A percentile compares a stretch with the other conserved stretches of the same genome.
phyloP scores from a whole-genome alignment of 352 stramenopile species.

The Pythium guiyangense region DNA sequence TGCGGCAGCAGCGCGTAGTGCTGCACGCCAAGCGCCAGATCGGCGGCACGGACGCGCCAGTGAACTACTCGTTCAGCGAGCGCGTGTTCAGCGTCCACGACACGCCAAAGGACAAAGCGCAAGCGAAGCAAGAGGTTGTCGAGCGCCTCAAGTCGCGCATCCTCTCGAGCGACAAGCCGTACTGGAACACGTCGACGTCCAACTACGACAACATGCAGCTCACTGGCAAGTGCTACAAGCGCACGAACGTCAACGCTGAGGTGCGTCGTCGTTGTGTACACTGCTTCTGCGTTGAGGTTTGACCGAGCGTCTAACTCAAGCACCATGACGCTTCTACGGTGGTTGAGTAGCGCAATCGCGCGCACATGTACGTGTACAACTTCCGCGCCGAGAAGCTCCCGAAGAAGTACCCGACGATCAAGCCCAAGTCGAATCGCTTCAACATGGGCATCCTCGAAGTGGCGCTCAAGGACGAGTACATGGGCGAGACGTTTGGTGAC shows the following conservation, averaged over 20 bases:
- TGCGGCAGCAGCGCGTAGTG: constrained; percentile 7
- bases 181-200: constrained; percentile 63
- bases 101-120: constrained; percentile 46
- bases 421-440: constrained; percentile 73
- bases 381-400: constrained; percentile 81
- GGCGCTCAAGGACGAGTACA: constrained; percentile 53
- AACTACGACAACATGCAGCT: constrained; percentile 76
- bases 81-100: constrained; percentile 64
- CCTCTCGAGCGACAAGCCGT: constrained; percentile 41
- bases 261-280: constrained; percentile 16
- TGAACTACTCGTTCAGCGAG: constrained; percentile 73
- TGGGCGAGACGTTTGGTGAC: constrained; percentile 63
- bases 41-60: constrained; percentile 41
- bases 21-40: constrained; percentile 63
- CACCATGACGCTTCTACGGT: background rate
- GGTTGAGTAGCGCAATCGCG: constrained; percentile 46
- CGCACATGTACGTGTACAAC: constrained; percentile 85
- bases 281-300: background rate
- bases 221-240: constrained; percentile 69
- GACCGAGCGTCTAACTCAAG: no score
- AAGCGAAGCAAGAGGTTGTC: constrained; percentile 58
- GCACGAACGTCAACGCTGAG: constrained; percentile 75
- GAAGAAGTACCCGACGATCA: constrained; percentile 67
- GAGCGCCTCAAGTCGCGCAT: constrained; percentile 59
- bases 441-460: constrained; percentile 76